Evolutionary conservation across 257 asterid genomes (phyloP).

Genomic region (Verbena officinalis): DNA sequence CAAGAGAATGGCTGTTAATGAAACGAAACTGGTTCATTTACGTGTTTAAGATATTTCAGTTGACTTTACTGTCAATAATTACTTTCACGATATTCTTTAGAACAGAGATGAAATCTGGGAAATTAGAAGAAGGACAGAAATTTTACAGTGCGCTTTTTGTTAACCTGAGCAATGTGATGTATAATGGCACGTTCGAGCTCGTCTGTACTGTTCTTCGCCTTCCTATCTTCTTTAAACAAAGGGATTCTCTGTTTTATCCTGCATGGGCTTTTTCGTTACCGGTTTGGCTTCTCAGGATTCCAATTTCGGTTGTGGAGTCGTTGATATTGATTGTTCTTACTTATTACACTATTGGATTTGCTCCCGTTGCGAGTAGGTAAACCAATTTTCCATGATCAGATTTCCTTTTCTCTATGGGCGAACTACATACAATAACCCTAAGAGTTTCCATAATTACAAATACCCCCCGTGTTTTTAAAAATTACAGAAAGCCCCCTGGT

Average conservation of each 20-base stretch:
- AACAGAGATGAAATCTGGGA: too few species aligned
- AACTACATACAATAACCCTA: too few species aligned
- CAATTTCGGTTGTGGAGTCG: not conserved
- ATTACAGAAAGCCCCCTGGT: too few species aligned
- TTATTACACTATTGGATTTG: conserved; percentile 11
- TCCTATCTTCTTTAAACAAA: conserved; percentile 2
- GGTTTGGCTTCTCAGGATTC: not conserved
- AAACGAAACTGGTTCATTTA: conserved; percentile 39
- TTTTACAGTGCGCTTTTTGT: too few species aligned
- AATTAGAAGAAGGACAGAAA: too few species aligned
- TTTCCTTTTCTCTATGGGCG: too few species aligned
- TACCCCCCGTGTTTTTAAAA: too few species aligned
- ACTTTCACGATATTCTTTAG: too few species aligned
- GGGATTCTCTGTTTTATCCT: conserved; percentile 13
- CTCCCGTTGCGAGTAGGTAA: conserved; percentile 8
- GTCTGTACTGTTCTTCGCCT: not conserved
- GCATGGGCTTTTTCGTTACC: conserved; percentile 19
- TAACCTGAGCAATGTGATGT: too few species aligned
- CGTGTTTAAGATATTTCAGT: conserved; percentile 32
- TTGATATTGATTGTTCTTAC: not conserved
- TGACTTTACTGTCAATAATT: too few species aligned
- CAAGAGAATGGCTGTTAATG: conserved; percentile 41
- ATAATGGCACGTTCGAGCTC: conserved; percentile 1
- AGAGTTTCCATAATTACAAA: too few species aligned
- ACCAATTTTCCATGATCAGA: too few species aligned